Evolutionary conservation across 768 basidiomycete genomes (phyloP).

Genomic region (Auricularia auricula-judae): DNA sequence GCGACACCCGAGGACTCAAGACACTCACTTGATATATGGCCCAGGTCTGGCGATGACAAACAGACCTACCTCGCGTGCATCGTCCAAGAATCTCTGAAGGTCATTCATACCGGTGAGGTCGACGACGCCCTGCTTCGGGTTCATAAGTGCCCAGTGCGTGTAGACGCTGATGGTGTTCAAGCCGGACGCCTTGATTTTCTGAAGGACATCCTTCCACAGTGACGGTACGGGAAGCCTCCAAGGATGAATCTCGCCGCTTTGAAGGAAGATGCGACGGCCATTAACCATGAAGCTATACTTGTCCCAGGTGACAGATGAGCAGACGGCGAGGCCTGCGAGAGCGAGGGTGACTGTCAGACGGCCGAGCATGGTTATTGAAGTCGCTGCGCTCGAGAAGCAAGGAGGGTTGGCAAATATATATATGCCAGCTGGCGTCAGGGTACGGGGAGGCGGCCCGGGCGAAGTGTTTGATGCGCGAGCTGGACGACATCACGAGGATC

Average conservation of each 20-base stretch:
- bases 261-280: conserved; percentile 13
- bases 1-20: neutral
- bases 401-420: too few species aligned
- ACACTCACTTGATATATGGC: neutral
- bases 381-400: too few species aligned
- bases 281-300: conserved; percentile 15
- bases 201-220: conserved; percentile 15
- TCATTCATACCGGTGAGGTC: conserved; percentile 8
- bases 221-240: conserved; percentile 14
- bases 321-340: neutral
- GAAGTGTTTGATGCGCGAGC: too few species aligned
- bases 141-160: conserved; percentile 35
- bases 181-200: conserved; percentile 40
- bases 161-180: conserved; percentile 72
- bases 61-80: neutral
- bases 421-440: too few species aligned
- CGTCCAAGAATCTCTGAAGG: neutral
- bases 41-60: neutral
- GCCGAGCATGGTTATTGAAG: neutral
- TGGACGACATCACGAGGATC: too few species aligned
- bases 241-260: conserved; percentile 15
- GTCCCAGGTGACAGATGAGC: conserved; percentile 13
- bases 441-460: too few species aligned
- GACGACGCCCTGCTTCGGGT: neutral
- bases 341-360: neutral